Conservation (phyloP, 192 early-diverging fungal genomes). For the Umbelopsis ramanniana region DNA sequence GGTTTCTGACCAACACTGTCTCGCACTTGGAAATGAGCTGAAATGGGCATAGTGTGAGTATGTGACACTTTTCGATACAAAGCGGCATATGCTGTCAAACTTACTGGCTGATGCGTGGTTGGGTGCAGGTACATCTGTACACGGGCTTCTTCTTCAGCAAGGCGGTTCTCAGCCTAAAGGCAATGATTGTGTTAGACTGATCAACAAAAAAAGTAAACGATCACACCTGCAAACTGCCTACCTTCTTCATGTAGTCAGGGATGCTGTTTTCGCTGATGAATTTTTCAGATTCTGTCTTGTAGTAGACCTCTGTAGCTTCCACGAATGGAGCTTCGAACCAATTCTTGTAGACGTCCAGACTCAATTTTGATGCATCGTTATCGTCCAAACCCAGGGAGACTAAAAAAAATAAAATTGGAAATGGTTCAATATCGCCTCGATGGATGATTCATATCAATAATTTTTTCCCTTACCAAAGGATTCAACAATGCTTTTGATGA, state of each 20-base stretch:
- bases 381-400: conserved; percentile 85
- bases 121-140: conserved; percentile 88
- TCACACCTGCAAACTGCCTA: conserved; percentile 27
- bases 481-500: conserved; percentile 89
- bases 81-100: not conserved
- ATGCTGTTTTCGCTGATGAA: conserved; percentile 91
- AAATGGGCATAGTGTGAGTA: not conserved
- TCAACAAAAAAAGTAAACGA: not conserved
- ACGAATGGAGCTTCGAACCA: conserved; percentile 90
- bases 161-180: conserved; percentile 67
- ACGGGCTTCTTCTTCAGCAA: conserved; percentile 85
- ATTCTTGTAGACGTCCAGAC: conserved; percentile 85
- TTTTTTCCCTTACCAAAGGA: conserved; percentile 74
- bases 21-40: conserved; percentile 83
- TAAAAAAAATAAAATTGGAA: conserved; percentile 40
- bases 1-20: conserved; percentile 83
- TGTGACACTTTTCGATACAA: not conserved
- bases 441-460: not conserved
- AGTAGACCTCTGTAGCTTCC: conserved; percentile 81
- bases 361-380: conserved; percentile 75
- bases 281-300: conserved; percentile 86
- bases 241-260: conserved; percentile 95
- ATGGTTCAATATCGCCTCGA: not conserved
- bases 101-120: conserved; percentile 69
- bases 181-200: not conserved